These are phyloP conservation scores for Flaveria brownii DNA, from an alignment of 129 eudicot genomes.

Conservation along the genomic window DNA sequence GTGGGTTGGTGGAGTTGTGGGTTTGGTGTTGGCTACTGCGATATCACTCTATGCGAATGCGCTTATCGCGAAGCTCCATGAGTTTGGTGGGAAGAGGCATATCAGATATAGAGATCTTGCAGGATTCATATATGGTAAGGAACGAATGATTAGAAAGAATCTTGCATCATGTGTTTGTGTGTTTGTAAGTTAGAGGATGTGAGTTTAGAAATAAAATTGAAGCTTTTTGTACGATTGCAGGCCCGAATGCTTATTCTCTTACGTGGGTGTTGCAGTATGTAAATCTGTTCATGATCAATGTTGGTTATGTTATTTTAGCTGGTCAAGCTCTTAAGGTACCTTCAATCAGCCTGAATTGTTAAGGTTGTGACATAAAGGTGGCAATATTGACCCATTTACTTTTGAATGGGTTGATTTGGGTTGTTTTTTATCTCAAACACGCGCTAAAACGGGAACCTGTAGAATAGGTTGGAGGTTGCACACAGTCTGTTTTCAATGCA, in stretches of 20 bases:
- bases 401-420: conserved; percentile 6
- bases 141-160: neutral
- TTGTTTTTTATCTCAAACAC: neutral
- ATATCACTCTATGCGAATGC: conserved; percentile 82
- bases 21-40: conserved; percentile 62
- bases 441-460: neutral
- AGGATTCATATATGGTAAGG: conserved; percentile 80
- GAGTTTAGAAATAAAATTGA: conserved; percentile 17
- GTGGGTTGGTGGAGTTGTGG: conserved; percentile 90
- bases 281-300: conserved; percentile 88
- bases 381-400: neutral
- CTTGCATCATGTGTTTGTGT: neutral
- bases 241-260: conserved; percentile 71
- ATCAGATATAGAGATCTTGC: conserved; percentile 99
- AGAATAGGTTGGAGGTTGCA: neutral
- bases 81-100: conserved; percentile 88
- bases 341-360: neutral
- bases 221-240: conserved; percentile 45
- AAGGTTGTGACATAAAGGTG: neutral
- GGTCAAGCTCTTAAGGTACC: conserved; percentile 88
- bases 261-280: conserved; percentile 84
- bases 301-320: conserved; percentile 81
- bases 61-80: conserved; percentile 91
- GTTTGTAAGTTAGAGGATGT: neutral
- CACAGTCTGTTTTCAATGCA: neutral